A percentile compares a stretch with the other conserved stretches of the same genome.
Evolutionary conservation across 2,329 filamentous ascomycete species (phyloP).

Genomic region (Intubia oerlemansii): DNA sequence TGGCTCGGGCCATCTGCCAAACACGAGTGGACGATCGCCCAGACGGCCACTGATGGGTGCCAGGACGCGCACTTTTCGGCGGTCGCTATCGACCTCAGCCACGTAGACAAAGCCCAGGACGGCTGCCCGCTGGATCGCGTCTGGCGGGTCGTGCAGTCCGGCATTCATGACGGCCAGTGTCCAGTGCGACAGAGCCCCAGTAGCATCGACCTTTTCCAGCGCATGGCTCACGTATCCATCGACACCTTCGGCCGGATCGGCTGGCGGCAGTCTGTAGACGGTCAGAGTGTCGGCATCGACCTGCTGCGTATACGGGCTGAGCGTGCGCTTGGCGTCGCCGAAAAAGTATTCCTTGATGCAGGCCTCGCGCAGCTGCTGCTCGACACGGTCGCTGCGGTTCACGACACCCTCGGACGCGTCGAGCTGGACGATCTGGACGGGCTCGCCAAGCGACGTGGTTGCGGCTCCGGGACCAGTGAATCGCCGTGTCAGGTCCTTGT

Average conservation of each 20-base stretch:
- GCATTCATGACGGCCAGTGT: constrained; percentile 73
- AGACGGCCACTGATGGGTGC: constrained; percentile 67
- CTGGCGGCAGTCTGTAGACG: constrained; percentile 42
- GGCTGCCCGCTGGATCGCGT: constrained; percentile 56
- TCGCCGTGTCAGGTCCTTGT: constrained; percentile 41
- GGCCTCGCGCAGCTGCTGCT: constrained; percentile 52
- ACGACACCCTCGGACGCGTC: constrained; percentile 75
- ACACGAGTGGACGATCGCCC: constrained; percentile 59
- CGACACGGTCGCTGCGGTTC: constrained; percentile 50
- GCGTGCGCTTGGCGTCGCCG: constrained; percentile 50
- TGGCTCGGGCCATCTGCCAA: constrained; percentile 73
- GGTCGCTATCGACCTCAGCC: constrained; percentile 71
- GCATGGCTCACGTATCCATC: constrained; percentile 5
- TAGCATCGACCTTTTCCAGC: constrained; percentile 44
- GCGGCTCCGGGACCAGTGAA: constrained; percentile 27
- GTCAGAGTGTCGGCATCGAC: constrained; percentile 55
- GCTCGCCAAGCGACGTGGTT: constrained; percentile 37
- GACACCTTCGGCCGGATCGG: not conserved
- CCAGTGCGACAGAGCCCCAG: constrained; percentile 53
- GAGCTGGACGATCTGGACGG: constrained; percentile 54
- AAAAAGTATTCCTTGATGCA: constrained; percentile 90
- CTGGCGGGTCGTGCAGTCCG: constrained; percentile 42
- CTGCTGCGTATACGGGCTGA: constrained; percentile 75
- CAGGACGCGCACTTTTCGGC: constrained; percentile 59
- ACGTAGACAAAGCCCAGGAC: constrained; percentile 90